A percentile compares a stretch with the other conserved stretches of the same genome.
phyloP scores from a whole-genome alignment of 345 rosid genomes.

The Pseudoturritis turrita region DNA sequence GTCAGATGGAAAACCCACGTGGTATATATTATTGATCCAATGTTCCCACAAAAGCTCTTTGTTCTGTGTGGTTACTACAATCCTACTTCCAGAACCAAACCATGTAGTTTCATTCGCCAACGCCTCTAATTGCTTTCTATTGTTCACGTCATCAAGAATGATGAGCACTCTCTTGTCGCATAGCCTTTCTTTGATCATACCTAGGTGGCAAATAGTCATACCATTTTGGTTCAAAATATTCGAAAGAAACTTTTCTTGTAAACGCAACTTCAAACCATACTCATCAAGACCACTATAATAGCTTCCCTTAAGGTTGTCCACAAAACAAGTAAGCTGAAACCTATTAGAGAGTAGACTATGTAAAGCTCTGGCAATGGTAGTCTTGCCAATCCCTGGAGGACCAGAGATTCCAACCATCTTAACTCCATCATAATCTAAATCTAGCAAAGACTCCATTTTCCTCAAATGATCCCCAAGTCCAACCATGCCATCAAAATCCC shows the following conservation, averaged over 20 bases:
- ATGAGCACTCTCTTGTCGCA: not conserved
- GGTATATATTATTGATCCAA: not conserved
- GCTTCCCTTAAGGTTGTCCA: not conserved
- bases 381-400: not conserved
- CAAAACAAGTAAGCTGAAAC: conserved; percentile 13
- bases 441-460: not conserved
- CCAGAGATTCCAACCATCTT: not conserved
- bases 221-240: not conserved
- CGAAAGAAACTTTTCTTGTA: not conserved
- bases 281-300: not conserved
- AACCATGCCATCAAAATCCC: not conserved
- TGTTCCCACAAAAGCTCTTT: not conserved
- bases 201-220: not conserved
- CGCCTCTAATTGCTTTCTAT: not conserved
- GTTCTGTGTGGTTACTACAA: not conserved
- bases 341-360: not conserved
- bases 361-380: not conserved
- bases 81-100: not conserved
- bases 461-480: not conserved
- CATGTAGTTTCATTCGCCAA: not conserved
- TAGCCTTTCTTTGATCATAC: not conserved
- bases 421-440: not conserved
- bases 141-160: not conserved
- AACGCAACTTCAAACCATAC: not conserved
- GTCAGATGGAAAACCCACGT: not conserved